Base-by-base conservation (phyloP, 768 basidiomycete genomes). In the Cystofilobasidium macerans region DNA sequence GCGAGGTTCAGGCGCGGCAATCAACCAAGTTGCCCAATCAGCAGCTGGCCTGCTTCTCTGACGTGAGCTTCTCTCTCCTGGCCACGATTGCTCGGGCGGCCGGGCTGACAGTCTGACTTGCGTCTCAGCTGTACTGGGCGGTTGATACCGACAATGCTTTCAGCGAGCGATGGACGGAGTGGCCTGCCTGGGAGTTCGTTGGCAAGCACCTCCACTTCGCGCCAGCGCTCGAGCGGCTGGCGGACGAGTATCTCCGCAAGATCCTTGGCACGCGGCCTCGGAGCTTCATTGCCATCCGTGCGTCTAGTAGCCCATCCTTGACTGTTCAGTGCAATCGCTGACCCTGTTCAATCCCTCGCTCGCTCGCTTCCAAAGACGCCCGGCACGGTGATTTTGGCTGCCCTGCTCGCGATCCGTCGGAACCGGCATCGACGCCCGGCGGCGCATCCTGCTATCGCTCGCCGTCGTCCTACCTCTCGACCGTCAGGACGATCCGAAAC, bases 211-310 rank as follows among this genome's bases (percentile, higher is more conserved):
- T 59, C 14, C 57, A 24, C 13, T 59, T 38, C 57, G 22, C 57
- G 3, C 16, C 13, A 7, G 22, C 9, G 12, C 20, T 59, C 18
- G 14, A 38, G 32, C 16, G 2, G 24, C 33, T 59, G 22, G 40
- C 36, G 8, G 5, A 40, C 22, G 36, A 38, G 20, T 35, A 36
- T 24, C 18, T 35, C 3, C 24, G 40, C 18, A 22, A 22, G 7
- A 36, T 40, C 18, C 35, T 59, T 5, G 57, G 57, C 36, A 18
- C 22, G 26, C 8, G 24, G 22, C 1, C 5, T 11, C 30, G 35
- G 5, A 35, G 36, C 2, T 59, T 59, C 57, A 59, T 59, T n/a
- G 30, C 35, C 57, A 59, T 59, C 24, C 57, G 40, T 38, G 57
- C 30, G 36, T 38, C 22, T 22, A 16, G n/a, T n/a, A n/a, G n/a